phyloP scores from a whole-genome alignment of 495 filamentous ascomycete genomes.

The Podospora didyma region DNA sequence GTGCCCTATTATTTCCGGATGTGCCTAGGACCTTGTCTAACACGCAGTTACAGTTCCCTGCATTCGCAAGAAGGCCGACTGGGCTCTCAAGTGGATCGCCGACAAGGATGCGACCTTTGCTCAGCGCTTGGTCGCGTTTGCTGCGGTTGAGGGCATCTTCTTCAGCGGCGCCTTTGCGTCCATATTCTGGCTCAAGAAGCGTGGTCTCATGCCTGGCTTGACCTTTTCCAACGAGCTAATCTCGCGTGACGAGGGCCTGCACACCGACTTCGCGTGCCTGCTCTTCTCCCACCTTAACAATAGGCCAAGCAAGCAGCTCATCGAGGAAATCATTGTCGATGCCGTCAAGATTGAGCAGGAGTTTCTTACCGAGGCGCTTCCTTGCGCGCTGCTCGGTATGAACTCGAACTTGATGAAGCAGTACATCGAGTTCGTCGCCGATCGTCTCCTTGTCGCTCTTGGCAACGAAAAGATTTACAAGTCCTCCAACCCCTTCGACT shows the following conservation, averaged over 20 bases:
- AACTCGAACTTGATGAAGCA: conserved; percentile 97
- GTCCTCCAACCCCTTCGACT: conserved; percentile 94
- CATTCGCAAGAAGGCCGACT: conserved; percentile 97
- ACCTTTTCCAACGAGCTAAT: conserved; percentile 99
- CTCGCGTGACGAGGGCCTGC: conserved; percentile 97
- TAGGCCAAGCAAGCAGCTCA: conserved; percentile 74
- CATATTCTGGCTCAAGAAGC: conserved; percentile 99
- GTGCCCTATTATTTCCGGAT: conserved; percentile 19
- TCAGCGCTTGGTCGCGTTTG: conserved; percentile 93
- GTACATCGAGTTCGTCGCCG: conserved; percentile 99
- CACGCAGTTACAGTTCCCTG: conserved; percentile 53
- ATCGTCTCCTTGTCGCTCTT: conserved; percentile 85
- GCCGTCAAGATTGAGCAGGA: conserved; percentile 95
- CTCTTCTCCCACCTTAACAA: conserved; percentile 93
- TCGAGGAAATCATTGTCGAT: conserved; percentile 86
- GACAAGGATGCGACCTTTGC: conserved; percentile 92
- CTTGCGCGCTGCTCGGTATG: conserved; percentile 91
- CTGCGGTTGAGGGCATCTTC: conserved; percentile 98
- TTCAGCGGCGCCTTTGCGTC: conserved; percentile 99
- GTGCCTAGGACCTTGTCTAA: background rate
- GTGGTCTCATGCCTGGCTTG: conserved; percentile 94
- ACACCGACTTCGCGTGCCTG: conserved; percentile 98
- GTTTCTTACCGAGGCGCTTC: conserved; percentile 94
- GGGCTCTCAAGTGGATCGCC: conserved; percentile 92
- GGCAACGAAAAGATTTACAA: conserved; percentile 94